A percentile compares a stretch with the other conserved stretches of the same genome.
Evolutionary conservation across 441 rosid genomes (phyloP).

Genomic region (Isatis lusitanica): DNA sequence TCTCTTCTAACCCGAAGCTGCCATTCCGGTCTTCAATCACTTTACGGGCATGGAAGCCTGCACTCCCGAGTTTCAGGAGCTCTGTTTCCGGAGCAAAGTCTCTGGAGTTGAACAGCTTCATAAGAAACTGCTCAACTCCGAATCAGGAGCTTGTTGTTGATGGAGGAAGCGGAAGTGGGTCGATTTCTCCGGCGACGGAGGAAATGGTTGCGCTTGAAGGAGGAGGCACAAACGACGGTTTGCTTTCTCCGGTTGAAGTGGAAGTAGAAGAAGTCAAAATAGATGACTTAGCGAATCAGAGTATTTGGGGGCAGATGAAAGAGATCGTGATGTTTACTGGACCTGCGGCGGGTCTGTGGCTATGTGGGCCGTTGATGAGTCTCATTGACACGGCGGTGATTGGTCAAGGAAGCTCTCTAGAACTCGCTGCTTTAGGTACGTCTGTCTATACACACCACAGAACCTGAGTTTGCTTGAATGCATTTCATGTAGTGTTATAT

Average conservation of each 20-base stretch:
- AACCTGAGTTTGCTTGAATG: background rate
- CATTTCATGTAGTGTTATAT: too few relatives aligned
- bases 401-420: conserved; percentile 86
- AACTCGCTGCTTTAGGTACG: conserved; percentile 61
- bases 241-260: conserved; percentile 14
- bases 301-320: conserved; percentile 69
- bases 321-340: conserved; percentile 84
- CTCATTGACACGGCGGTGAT: conserved; percentile 89
- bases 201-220: conserved; percentile 25
- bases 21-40: conserved; percentile 29
- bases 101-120: conserved; percentile 11
- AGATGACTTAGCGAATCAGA: conserved; percentile 52
- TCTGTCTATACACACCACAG: background rate
- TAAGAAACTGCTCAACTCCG: conserved; percentile 33
- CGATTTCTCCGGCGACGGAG: conserved; percentile 12
- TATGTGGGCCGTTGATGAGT: conserved; percentile 96
- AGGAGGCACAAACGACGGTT: conserved; percentile 13
- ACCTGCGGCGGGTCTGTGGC: conserved; percentile 91
- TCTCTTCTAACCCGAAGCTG: conserved; percentile 24
- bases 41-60: conserved; percentile 11
- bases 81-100: conserved; percentile 24
- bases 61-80: conserved; percentile 27
- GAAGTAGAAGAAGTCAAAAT: conserved; percentile 24
- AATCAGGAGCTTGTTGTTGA: conserved; percentile 40
- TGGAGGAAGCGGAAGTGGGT: conserved; percentile 21